These are phyloP conservation scores for Coemansia sp. DNA, from an alignment of 192 early-diverging fungal genomes.

Conservation along the genomic window DNA sequence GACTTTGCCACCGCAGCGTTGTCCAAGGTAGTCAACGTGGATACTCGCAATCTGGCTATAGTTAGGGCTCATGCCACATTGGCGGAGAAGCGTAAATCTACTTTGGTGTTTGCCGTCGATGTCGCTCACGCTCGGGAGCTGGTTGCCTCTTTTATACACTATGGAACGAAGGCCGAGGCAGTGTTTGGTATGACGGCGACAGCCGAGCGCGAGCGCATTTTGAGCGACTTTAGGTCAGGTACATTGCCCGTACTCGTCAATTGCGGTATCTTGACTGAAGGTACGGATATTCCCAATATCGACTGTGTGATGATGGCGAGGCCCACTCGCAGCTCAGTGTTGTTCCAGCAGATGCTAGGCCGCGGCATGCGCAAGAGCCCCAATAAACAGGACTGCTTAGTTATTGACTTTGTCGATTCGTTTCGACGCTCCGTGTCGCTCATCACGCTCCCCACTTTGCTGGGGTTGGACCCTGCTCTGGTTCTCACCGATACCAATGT, in stretches of 20 bases:
- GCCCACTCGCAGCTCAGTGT: constrained; percentile 79
- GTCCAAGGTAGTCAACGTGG: constrained; percentile 61
- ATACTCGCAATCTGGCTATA: constrained; percentile 63
- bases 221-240: constrained; percentile 65
- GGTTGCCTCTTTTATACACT: constrained; percentile 53
- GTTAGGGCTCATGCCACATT: constrained; percentile 65
- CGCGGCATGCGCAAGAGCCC: constrained; percentile 76
- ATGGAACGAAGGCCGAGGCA: constrained; percentile 48
- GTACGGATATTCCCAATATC: constrained; percentile 85
- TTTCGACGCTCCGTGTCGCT: constrained; percentile 54
- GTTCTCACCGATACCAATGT: constrained; percentile 55
- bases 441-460: constrained; percentile 75
- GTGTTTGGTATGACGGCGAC: constrained; percentile 63
- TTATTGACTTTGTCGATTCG: constrained; percentile 88
- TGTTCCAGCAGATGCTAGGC: constrained; percentile 97
- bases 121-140: constrained; percentile 74
- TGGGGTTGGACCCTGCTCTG: constrained; percentile 72
- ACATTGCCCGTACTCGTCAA: constrained; percentile 83
- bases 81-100: constrained; percentile 56
- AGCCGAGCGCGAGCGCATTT: constrained; percentile 57
- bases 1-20: constrained; percentile 69
- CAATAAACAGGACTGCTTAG: constrained; percentile 76
- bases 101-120: constrained; percentile 88
- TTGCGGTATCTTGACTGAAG: constrained; percentile 85
- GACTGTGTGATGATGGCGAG: constrained; percentile 88